Base-by-base conservation (phyloP, 1,284 basidiomycete genomes). In the Ceratobasidium sp. region DNA sequence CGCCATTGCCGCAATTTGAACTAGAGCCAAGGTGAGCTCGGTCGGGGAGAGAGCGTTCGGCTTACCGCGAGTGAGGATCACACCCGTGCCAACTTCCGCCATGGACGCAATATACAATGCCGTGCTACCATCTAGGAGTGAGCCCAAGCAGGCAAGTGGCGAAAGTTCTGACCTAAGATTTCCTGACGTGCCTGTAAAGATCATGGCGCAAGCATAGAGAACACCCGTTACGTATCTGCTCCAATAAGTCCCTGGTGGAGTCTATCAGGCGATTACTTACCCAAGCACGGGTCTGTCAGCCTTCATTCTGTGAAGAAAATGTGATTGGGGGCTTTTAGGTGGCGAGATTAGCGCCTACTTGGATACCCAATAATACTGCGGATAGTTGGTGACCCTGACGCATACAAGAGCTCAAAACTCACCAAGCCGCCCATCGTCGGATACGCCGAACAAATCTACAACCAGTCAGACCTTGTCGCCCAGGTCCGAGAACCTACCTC, bases 151-250 rank as follows among this genome's bases (percentile, higher is more conserved):
- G n/a, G 34, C 55, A 70, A 10, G 22, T 31, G 7, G 22, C 22
- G 10, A 10, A 38, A 17, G 22, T 42, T 35, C 72, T 71, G 62
- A 82, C 85, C 83, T 86, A 29, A 86, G 77, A 70, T 87, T 87
- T 22, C 85, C 85, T 0, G 85, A 85, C 3, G 85, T 86, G 5
- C 86, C 86, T 6, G 85, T 86, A 71, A 87, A 83, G 22, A 82
- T 81, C 85, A 87, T 84, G 0, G 86, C 84, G 53, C 86, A 83
- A 29, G 85, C 82, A 72, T 87, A 86, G n/a, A 86, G 80, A 83
- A 84, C 86, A 13, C 86, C 85, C 17, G 85, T 86, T 57, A 78
- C 82, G 72, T 81, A 85, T 85, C 40, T 67, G 6, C 67, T 35
- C 8, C 29, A 40, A 27, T 1, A 29, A 27, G 43, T 29, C n/a